Conservation (phyloP, 139 green algal genomes). For the Picochlorum sp. region DNA sequence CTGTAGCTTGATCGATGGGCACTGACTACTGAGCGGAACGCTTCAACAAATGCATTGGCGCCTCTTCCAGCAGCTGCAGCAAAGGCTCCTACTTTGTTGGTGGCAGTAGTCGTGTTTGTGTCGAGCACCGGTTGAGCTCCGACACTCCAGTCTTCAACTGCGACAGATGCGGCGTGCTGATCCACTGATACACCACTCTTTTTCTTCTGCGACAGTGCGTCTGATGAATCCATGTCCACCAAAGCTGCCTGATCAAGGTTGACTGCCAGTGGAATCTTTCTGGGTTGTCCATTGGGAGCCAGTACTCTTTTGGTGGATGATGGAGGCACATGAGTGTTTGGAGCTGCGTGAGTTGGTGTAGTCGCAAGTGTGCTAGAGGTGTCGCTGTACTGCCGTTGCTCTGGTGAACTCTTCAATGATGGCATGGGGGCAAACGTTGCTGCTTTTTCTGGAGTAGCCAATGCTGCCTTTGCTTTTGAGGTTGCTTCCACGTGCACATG, state of each 20-base stretch:
- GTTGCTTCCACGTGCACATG: slow-evolving; percentile 4
- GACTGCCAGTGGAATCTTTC: slow-evolving; percentile 67
- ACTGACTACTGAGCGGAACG: slow-evolving; percentile 30
- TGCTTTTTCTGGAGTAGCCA: neutral
- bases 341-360: neutral
- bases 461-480: neutral
- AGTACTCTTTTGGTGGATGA: slow-evolving; percentile 48
- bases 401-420: slow-evolving; percentile 1
- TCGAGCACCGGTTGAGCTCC: slow-evolving; percentile 15
- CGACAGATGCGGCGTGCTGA: neutral
- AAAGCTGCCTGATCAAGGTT: slow-evolving; percentile 25
- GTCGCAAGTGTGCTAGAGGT: neutral
- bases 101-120: slow-evolving; percentile 2
- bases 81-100: slow-evolving; percentile 22
- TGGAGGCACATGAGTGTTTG: slow-evolving; percentile 6
- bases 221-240: slow-evolving; percentile 14
- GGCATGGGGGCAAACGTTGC: slow-evolving; percentile 5
- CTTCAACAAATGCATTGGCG: slow-evolving; percentile 31
- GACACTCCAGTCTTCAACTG: slow-evolving; percentile 24
- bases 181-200: neutral
- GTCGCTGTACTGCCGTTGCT: neutral
- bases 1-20: slow-evolving; percentile 23
- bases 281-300: slow-evolving; percentile 76
- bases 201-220: neutral
- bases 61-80: slow-evolving; percentile 21